A percentile compares a stretch with the other conserved stretches of the same genome.
Evolutionary conservation across 208 protist species (phyloP).

Genomic region (Acanthamoeba divionensis): DNA sequence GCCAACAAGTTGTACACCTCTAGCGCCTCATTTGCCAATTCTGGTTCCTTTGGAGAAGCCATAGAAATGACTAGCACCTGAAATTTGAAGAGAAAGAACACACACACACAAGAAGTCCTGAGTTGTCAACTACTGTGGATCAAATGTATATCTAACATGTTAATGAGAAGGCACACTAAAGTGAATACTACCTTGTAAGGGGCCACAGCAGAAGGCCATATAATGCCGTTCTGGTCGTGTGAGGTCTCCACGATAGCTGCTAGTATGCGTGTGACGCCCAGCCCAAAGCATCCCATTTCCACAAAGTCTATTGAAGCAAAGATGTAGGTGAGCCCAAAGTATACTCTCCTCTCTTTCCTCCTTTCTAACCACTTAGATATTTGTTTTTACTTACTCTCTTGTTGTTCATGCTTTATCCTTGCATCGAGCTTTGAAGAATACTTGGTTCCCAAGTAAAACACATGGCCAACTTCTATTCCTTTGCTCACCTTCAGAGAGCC

Average conservation of each 20-base stretch:
- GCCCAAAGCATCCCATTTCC: conserved; percentile 77
- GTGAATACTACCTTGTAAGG: conserved; percentile 63
- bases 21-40: background rate
- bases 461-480: conserved; percentile 78
- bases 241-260: conserved; percentile 58
- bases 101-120: background rate
- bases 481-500: background rate
- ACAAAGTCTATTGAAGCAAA: no score
- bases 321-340: no score
- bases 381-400: background rate
- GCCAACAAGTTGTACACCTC: background rate
- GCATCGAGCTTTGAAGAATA: conserved; percentile 66
- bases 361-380: background rate
- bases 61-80: background rate
- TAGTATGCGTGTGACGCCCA: conserved; percentile 60
- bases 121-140: background rate
- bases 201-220: conserved; percentile 43
- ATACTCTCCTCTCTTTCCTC: background rate
- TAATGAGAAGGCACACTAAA: no score
- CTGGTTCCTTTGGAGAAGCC: background rate
- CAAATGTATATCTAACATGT: background rate
- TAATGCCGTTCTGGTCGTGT: conserved; percentile 20
- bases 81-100: background rate
- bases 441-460: conserved; percentile 76
- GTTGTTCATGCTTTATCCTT: no score